Evolutionary conservation across 1,139 yeast species (phyloP).

Genomic region (Nakaseomyces glabratus): DNA sequence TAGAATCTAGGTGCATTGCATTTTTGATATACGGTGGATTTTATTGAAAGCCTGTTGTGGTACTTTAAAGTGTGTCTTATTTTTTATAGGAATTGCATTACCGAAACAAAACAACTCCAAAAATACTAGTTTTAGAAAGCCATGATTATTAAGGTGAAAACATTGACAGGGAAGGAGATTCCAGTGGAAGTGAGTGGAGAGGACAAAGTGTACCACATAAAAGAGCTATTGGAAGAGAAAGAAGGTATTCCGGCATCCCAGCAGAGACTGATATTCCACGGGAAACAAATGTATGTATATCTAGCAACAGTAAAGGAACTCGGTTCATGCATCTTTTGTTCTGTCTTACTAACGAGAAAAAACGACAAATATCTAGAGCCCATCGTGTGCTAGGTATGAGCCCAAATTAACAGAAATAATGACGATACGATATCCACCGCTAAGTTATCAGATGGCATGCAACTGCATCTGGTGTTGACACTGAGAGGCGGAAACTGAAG

Average conservation of each 20-base stretch:
- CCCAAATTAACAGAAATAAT: constrained; percentile 41
- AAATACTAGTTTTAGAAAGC: too few species aligned
- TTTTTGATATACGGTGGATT: too few species aligned
- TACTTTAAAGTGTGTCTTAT: too few species aligned
- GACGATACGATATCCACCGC: constrained; percentile 60
- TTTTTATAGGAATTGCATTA: too few species aligned
- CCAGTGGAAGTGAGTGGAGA: constrained; percentile 69
- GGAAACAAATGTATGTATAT: constrained; percentile 69
- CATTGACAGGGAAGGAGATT: constrained; percentile 72
- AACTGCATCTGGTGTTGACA: constrained; percentile 80
- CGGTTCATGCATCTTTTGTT: background rate
- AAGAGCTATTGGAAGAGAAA: constrained; percentile 90
- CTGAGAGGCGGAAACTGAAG: constrained; percentile 66
- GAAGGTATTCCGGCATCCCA: constrained; percentile 98
- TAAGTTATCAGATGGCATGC: constrained; percentile 63
- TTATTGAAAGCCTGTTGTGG: too few species aligned
- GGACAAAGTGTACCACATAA: constrained; percentile 68
- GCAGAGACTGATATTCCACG: constrained; percentile 83
- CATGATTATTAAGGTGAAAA: constrained; percentile 36
- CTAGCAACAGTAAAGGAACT: background rate
- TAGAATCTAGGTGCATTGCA: too few species aligned
- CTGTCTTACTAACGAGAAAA: constrained; percentile 12
- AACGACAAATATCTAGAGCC: too few species aligned
- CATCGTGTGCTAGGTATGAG: too few species aligned
- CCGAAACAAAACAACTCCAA: too few species aligned